Evolutionary conservation across 78 protist genomes (phyloP).

Genomic region (Dictyostelium brefeldianum): DNA sequence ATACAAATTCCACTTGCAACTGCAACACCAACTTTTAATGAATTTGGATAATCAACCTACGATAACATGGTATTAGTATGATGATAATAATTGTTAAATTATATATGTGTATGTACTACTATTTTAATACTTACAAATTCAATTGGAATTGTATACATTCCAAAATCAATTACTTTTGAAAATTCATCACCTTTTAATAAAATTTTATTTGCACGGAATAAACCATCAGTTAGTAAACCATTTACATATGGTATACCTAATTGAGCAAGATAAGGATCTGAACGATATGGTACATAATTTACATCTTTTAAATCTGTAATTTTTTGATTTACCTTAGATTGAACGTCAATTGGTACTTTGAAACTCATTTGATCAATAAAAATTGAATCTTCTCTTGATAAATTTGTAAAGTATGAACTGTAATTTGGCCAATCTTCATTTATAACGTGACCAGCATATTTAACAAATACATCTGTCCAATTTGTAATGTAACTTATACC

Average conservation of each 20-base stretch:
- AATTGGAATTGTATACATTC: conserved; percentile 42
- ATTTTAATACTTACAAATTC: conserved; percentile 39
- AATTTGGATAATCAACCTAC: conserved; percentile 3
- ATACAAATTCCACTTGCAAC: background rate
- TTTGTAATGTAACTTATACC: background rate
- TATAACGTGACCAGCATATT: background rate
- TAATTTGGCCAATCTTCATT: conserved; percentile 1
- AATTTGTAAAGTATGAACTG: background rate
- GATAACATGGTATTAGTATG: background rate
- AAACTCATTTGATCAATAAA: conserved; percentile 13
- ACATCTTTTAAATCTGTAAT: background rate
- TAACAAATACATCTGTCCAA: conserved; percentile 27
- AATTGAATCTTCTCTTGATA: background rate
- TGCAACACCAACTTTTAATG: conserved; percentile 40
- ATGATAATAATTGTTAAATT: too few relatives aligned
- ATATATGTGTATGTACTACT: too few relatives aligned
- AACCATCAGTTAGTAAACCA: background rate
- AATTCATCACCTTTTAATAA: background rate
- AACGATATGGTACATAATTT: background rate
- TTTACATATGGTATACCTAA: background rate
- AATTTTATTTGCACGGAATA: background rate
- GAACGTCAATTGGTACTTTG: background rate
- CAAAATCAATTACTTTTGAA: background rate
- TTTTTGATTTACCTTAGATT: background rate
- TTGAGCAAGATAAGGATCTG: background rate